phyloP scores from a whole-genome alignment of 306 rosid genomes.

The Acacia confusa region DNA sequence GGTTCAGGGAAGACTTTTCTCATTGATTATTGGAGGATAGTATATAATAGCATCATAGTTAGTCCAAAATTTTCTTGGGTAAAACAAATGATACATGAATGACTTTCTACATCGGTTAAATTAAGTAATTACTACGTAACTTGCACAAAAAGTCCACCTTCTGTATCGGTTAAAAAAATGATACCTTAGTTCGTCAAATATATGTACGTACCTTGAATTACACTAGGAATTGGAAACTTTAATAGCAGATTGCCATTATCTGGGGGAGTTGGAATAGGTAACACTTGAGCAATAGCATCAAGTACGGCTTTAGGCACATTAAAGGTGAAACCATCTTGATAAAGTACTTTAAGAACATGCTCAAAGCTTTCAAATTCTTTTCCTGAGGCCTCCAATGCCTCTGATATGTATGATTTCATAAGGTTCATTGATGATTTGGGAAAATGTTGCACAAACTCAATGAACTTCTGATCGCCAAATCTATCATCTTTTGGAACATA shows the following conservation, averaged over 20 bases:
- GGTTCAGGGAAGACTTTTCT: too few relatives aligned
- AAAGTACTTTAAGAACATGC: constrained; percentile 51
- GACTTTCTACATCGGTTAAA: background rate
- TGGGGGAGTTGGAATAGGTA: constrained; percentile 43
- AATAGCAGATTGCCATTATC: constrained; percentile 49
- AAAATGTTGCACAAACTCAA: constrained; percentile 53
- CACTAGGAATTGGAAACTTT: background rate
- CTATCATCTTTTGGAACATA: constrained; percentile 76
- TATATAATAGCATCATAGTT: too few relatives aligned
- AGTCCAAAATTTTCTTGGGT: background rate
- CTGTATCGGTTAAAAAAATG: background rate
- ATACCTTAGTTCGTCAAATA: background rate
- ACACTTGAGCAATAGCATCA: constrained; percentile 22
- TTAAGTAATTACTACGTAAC: too few relatives aligned
- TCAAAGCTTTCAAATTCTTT: constrained; percentile 57
- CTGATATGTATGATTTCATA: constrained; percentile 14
- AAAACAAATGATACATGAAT: too few relatives aligned
- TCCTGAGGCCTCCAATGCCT: background rate
- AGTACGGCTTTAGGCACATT: constrained; percentile 43
- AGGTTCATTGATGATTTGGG: constrained; percentile 50
- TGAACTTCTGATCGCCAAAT: constrained; percentile 60
- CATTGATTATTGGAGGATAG: too few relatives aligned
- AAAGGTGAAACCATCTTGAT: constrained; percentile 53
- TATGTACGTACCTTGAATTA: background rate
- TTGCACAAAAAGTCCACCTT: background rate